Evolutionary conservation across 2,329 filamentous ascomycete genomes (phyloP).

Genomic region (Diplodia sapinea): DNA sequence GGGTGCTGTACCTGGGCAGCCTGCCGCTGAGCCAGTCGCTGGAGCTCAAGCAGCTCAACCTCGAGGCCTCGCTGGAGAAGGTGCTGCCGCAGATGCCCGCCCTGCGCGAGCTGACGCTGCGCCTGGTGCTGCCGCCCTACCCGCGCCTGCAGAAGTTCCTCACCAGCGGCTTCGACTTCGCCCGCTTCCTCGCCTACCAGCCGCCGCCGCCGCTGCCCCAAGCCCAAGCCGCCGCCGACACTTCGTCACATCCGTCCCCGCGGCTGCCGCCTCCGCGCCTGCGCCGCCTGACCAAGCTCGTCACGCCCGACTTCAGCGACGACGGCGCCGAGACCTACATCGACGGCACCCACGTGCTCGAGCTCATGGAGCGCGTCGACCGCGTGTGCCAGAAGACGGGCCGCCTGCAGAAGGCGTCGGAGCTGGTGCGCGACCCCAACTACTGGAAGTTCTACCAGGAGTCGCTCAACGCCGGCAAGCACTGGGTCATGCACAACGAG

Average conservation of each 20-base stretch:
- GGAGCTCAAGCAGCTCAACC: slow-evolving; percentile 15
- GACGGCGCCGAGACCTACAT: slow-evolving; percentile 23
- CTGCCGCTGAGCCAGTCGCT: slow-evolving; percentile 22
- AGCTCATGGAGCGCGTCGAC: slow-evolving; percentile 28
- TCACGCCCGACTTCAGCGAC: slow-evolving; percentile 26
- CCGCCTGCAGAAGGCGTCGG: slow-evolving; percentile 14
- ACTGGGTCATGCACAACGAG: slow-evolving; percentile 24
- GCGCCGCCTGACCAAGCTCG: slow-evolving; percentile 16
- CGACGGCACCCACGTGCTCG: slow-evolving; percentile 27
- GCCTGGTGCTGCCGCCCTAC: slow-evolving; percentile 24
- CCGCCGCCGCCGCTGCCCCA: neutral
- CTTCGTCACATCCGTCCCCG: too few relatives aligned
- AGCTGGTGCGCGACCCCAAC: slow-evolving; percentile 11
- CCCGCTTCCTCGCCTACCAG: slow-evolving; percentile 25
- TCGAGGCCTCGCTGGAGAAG: slow-evolving; percentile 25
- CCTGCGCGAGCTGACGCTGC: slow-evolving; percentile 26
- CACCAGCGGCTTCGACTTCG: slow-evolving; percentile 22
- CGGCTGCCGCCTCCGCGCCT: neutral
- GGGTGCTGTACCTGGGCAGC: slow-evolving; percentile 20
- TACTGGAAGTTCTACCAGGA: slow-evolving; percentile 29
- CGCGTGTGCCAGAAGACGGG: slow-evolving; percentile 19
- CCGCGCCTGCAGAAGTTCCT: slow-evolving; percentile 28
- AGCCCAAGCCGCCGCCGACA: too few relatives aligned
- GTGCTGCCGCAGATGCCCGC: slow-evolving; percentile 20
- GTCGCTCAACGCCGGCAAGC: slow-evolving; percentile 18